phyloP scores from a whole-genome alignment of 2,329 filamentous ascomycete species.

The Trichophaea hybrida region DNA sequence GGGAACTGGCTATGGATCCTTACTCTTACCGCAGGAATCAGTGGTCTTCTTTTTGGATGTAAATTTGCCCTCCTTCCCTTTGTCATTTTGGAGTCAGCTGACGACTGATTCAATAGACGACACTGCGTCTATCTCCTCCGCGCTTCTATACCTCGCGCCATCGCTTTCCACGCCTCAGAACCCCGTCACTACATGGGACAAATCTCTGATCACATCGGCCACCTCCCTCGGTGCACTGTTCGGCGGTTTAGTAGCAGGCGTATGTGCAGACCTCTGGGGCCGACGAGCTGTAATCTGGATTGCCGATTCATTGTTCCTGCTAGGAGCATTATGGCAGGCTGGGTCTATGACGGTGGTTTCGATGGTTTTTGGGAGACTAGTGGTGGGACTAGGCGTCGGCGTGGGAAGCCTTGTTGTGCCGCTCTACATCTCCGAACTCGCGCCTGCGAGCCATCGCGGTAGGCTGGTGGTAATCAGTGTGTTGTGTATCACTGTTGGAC shows the following conservation, averaged over 20 bases:
- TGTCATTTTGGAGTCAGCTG: background rate
- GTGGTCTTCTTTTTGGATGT: slow-evolving; percentile 55
- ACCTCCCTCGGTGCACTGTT: slow-evolving; percentile 53
- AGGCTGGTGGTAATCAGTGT: slow-evolving; percentile 67
- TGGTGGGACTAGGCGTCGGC: slow-evolving; percentile 60
- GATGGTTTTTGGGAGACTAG: slow-evolving; percentile 54
- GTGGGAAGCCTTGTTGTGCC: slow-evolving; percentile 71
- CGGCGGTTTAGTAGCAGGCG: slow-evolving; percentile 48
- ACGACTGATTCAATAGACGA: slow-evolving; percentile 37
- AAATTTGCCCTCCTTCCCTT: slow-evolving; percentile 28
- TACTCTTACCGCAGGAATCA: slow-evolving; percentile 51
- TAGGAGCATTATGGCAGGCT: slow-evolving; percentile 53
- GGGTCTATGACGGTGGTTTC: slow-evolving; percentile 40
- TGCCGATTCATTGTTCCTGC: slow-evolving; percentile 52
- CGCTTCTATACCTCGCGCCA: slow-evolving; percentile 47
- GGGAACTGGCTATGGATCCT: slow-evolving; percentile 39
- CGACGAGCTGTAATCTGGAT: slow-evolving; percentile 48
- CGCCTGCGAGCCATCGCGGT: slow-evolving; percentile 61
- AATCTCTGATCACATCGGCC: slow-evolving; percentile 55
- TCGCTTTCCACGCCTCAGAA: slow-evolving; percentile 41
- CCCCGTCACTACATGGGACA: slow-evolving; percentile 46
- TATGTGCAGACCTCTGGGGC: slow-evolving; percentile 48
- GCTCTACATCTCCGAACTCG: slow-evolving; percentile 75
- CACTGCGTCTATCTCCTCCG: slow-evolving; percentile 55
- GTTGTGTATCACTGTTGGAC: slow-evolving; percentile 72